A percentile compares a stretch with the other conserved stretches of the same genome.
phyloP scores from a whole-genome alignment of 345 rosid genomes.

The Syzygium grande region DNA sequence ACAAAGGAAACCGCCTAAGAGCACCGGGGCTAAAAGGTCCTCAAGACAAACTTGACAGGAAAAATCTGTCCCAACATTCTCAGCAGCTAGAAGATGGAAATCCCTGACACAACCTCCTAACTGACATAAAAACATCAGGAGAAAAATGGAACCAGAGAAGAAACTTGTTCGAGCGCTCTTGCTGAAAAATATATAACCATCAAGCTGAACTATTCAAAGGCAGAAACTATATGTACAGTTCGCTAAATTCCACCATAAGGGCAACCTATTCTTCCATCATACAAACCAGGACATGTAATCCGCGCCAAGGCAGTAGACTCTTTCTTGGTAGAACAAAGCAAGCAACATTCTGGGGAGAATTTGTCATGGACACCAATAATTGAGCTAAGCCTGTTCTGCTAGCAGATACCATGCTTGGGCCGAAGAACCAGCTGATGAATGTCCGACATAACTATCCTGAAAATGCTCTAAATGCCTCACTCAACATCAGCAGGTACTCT shows the following conservation, averaged over 20 bases:
- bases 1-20: not conserved
- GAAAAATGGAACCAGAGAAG: not conserved
- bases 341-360: not conserved
- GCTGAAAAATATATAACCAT: not conserved
- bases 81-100: not conserved
- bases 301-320: not conserved
- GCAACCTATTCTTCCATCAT: not conserved
- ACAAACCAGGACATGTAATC: not conserved
- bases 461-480: constrained; percentile 4
- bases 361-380: not conserved
- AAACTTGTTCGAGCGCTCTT: not conserved
- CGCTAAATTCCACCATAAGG: not conserved
- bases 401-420: not conserved
- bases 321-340: not conserved
- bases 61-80: not conserved
- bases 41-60: not conserved
- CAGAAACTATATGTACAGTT: not conserved
- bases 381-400: not conserved
- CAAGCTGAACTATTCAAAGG: not conserved
- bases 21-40: not conserved
- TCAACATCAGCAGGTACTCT: constrained; percentile 29
- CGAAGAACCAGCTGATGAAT: not conserved
- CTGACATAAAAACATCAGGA: not conserved
- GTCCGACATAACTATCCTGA: not conserved
- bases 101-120: not conserved